Evolutionary conservation across 1,284 basidiomycete genomes (phyloP), one percentile per base, ranked within the genome.

Genomic region (Abortiporus biennis): DNA sequence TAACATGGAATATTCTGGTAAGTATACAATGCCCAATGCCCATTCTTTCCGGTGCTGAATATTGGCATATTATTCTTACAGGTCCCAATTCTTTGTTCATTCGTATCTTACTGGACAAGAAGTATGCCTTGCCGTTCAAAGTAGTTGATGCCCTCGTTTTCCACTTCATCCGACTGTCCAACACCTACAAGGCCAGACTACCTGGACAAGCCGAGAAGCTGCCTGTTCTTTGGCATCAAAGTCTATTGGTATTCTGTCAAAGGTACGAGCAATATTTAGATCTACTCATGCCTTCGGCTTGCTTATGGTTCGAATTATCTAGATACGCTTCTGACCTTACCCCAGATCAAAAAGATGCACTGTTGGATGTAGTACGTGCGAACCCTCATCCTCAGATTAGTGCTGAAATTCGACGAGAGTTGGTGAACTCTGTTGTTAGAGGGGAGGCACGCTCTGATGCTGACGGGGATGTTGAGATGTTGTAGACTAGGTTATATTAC

Each of bases 171-270:
- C 84, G 92, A 27, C 83, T 98, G 43, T 90, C 90, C 4, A 92
- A 93, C 61, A 85, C 85, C n/a, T 86, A 90, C 62, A 87, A 86
- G 61, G 79, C 80, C 23, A 73, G 72, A 47, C 69, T 66, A 21
- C 69, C 76, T 29, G 80, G 76, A 11, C 82, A 85, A 42, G 67
- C 77, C 2, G 81, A 85, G 45, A 83, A 84, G 61, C 72, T 96
- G 44, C 96, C 96, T 5, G 96, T 99, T 9, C 72, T 99, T 11
- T 99, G 96, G 96, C 93, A 99, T 61, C 96, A 99, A 67, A 92
- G 89, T 60, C 72, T 99, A 46, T 74, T 99, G 5, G 92, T 95
- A 4, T 98, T 99, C 59, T 84, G 80, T 24, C 96, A 99, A 67
- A 72, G 94, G 89, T 91, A 48, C 44, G 27, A 29, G 8, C n/a